phyloP scores from a whole-genome alignment of 163 green algal species.

The Chlamydomonas reinhardtii region DNA sequence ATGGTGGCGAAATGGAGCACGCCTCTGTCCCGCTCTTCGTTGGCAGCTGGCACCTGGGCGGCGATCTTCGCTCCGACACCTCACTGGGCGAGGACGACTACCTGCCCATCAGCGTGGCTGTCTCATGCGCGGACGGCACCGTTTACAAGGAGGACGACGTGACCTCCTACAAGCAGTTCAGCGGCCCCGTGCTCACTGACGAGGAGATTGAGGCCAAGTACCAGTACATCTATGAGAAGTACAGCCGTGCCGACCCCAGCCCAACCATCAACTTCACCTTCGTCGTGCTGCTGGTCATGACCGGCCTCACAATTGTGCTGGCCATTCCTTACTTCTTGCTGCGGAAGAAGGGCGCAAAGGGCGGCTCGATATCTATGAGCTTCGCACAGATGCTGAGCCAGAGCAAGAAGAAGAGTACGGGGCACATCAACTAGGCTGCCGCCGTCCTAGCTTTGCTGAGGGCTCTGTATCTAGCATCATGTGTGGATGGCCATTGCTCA shows the following conservation, averaged over 20 bases:
- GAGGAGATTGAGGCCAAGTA: conserved; percentile 70
- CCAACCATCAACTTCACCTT: conserved; percentile 75
- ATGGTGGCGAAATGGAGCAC: conserved; percentile 72
- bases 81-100: conserved; percentile 57
- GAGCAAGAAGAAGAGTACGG: conserved; percentile 71
- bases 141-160: conserved; percentile 34
- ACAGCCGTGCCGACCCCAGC: conserved; percentile 60
- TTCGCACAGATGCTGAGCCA: conserved; percentile 69
- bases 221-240: conserved; percentile 68
- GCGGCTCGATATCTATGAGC: conserved; percentile 54
- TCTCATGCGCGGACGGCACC: conserved; percentile 65
- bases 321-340: conserved; percentile 74
- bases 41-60: conserved; percentile 68
- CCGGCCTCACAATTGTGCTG: conserved; percentile 68
- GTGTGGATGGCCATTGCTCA: too few relatives aligned
- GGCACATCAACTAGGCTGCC: conserved; percentile 44
- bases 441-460: not conserved
- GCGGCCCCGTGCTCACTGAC: conserved; percentile 48
- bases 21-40: conserved; percentile 69
- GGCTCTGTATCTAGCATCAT: not conserved
- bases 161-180: conserved; percentile 22
- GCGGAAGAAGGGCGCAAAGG: conserved; percentile 45
- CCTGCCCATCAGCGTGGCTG: conserved; percentile 52
- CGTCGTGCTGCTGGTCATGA: conserved; percentile 73
- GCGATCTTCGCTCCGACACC: conserved; percentile 55